Percentiles rank a stretch among this genome's conserved stretches.
Evolutionary conservation across 805 yeast species (phyloP).

Genomic region (Candida odintsovae): DNA sequence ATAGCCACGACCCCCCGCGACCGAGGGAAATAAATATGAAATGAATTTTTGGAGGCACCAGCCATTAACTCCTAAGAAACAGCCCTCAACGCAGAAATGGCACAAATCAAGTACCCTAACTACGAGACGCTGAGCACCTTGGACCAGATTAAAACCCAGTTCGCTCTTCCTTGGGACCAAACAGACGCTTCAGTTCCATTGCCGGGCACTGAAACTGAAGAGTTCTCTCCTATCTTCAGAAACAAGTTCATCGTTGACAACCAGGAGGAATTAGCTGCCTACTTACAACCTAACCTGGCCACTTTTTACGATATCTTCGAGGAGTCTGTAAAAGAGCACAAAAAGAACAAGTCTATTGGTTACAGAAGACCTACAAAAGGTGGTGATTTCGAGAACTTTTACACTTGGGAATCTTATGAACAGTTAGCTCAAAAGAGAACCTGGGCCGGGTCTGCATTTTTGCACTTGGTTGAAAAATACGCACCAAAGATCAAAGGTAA

Average conservation of each 20-base stretch:
- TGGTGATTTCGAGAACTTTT: conserved; percentile 34
- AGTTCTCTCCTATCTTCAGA: conserved; percentile 49
- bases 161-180: conserved; percentile 14
- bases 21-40: no score
- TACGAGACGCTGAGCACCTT: conserved; percentile 1
- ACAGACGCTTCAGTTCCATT: conserved; percentile 19
- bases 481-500: conserved; percentile 26
- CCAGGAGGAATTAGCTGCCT: conserved; percentile 26
- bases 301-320: conserved; percentile 43
- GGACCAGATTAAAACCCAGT: conserved; percentile 13
- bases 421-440: conserved; percentile 38
- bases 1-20: no score
- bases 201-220: conserved; percentile 27
- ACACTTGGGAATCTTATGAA: conserved; percentile 37
- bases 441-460: conserved; percentile 51
- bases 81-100: no score
- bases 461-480: conserved; percentile 35
- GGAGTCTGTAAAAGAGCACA: conserved; percentile 32
- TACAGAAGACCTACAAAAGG: conserved; percentile 30
- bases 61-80: no score
- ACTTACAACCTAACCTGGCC: conserved; percentile 37
- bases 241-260: conserved; percentile 27
- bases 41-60: no score
- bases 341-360: conserved; percentile 41
- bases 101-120: conserved; percentile 5